These are phyloP conservation scores for Crucihimalaya himalaica DNA, from an alignment of 345 rosid genomes.

Conservation along the genomic window DNA sequence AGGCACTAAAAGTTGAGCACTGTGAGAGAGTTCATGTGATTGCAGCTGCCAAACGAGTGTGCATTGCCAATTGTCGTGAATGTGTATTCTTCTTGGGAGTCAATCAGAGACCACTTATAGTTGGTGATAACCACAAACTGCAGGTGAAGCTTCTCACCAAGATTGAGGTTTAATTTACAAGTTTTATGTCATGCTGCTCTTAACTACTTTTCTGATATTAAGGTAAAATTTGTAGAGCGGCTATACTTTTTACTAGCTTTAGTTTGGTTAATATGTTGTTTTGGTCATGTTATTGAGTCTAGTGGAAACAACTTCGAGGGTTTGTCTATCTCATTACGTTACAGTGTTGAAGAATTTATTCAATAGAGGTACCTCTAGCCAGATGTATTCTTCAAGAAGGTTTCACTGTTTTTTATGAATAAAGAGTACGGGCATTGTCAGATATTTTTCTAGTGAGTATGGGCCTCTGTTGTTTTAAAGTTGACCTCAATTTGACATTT, in stretches of 20 bases:
- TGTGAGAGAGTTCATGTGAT: constrained; percentile 99
- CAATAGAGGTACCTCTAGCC: neutral
- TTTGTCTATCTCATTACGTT: neutral
- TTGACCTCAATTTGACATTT: constrained; percentile 9
- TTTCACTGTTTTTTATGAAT: neutral
- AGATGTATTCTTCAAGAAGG: constrained; percentile 4
- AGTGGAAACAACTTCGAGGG: constrained; percentile 18
- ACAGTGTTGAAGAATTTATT: neutral
- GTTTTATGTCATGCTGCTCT: neutral
- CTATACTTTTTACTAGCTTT: constrained; percentile 12
- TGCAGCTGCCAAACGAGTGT: constrained; percentile 79
- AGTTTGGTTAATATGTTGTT: constrained; percentile 6
- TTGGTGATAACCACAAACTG: constrained; percentile 97
- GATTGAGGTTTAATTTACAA: neutral
- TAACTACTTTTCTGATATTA: neutral
- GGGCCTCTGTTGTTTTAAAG: neutral
- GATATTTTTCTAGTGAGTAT: constrained; percentile 5
- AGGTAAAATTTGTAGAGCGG: neutral
- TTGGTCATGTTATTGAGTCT: neutral
- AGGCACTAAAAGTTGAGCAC: constrained; percentile 95
- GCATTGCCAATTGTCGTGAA: constrained; percentile 97
- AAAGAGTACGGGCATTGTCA: neutral
- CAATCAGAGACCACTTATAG: constrained; percentile 95
- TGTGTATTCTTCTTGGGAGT: constrained; percentile 97
- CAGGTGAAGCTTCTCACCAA: constrained; percentile 58